Evolutionary conservation across 345 rosid species (phyloP).

Genomic region (Turritis glabra): DNA sequence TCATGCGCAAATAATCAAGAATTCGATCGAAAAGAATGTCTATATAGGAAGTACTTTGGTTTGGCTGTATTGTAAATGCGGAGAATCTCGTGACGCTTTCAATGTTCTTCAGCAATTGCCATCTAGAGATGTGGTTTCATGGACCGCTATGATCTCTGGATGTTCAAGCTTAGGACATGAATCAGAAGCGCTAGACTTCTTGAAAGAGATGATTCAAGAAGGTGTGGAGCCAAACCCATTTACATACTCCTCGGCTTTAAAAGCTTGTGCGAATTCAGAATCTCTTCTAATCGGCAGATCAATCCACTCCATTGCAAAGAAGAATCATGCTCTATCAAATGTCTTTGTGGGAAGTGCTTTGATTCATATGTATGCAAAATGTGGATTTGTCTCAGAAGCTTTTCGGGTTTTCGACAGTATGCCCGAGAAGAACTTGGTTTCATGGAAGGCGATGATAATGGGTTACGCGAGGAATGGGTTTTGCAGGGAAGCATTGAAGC

Average conservation of each 20-base stretch:
- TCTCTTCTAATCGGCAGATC: constrained; percentile 58
- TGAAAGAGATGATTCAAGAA: constrained; percentile 84
- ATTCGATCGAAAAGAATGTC: constrained; percentile 49
- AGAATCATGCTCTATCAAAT: constrained; percentile 59
- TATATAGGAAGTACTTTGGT: constrained; percentile 74
- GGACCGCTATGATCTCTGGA: constrained; percentile 95
- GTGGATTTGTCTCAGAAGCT: constrained; percentile 77
- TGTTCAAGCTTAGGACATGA: constrained; percentile 72
- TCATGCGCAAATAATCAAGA: constrained; percentile 74
- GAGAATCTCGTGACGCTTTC: constrained; percentile 58
- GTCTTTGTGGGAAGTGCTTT: constrained; percentile 84
- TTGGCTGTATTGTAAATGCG: constrained; percentile 85
- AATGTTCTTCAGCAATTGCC: constrained; percentile 75
- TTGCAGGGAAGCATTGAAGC: constrained; percentile 79
- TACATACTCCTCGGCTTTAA: constrained; percentile 79
- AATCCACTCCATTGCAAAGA: constrained; percentile 81
- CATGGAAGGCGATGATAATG: constrained; percentile 85
- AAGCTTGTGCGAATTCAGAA: constrained; percentile 83
- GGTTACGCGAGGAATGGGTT: constrained; percentile 75
- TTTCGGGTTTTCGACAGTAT: constrained; percentile 69
- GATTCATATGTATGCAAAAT: constrained; percentile 83
- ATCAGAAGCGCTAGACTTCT: constrained; percentile 65
- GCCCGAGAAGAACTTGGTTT: constrained; percentile 70
- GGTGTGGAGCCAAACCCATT: constrained; percentile 81
- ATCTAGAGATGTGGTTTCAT: constrained; percentile 76